These are phyloP conservation scores for Ogataea nitratoaversa DNA, from an alignment of 805 yeast genomes.

Conservation along the genomic window DNA sequence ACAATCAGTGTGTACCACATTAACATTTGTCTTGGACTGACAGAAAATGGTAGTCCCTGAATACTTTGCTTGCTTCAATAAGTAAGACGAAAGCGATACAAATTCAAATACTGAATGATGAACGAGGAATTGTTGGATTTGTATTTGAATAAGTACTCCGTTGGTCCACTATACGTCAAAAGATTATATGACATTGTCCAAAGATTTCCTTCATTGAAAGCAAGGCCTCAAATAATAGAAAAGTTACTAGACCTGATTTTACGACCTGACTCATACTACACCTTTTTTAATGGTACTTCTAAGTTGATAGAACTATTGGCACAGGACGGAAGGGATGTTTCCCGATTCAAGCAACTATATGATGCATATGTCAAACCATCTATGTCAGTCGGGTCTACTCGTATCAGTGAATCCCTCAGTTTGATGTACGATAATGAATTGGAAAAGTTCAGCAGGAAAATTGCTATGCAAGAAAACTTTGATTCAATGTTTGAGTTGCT, in stretches of 20 bases:
- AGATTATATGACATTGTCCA: slow-evolving; percentile 16
- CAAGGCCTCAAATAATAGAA: slow-evolving; percentile 3
- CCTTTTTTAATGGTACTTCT: slow-evolving; percentile 13
- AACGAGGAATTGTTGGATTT: slow-evolving; percentile 6
- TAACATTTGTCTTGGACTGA: too few relatives aligned
- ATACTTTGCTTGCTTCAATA: too few relatives aligned
- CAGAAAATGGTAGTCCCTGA: too few relatives aligned
- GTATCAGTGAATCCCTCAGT: slow-evolving; percentile 3
- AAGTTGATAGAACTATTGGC: slow-evolving; percentile 8
- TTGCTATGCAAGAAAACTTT: slow-evolving; percentile 8
- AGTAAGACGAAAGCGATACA: too few relatives aligned
- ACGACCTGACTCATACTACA: slow-evolving; percentile 10
- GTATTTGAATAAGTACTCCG: slow-evolving; percentile 9
- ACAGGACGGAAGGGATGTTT: slow-evolving; percentile 5
- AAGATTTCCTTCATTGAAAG: slow-evolving; percentile 8
- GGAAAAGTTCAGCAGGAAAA: slow-evolving; percentile 2
- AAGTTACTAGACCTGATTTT: slow-evolving; percentile 13
- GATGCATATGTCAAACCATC: slow-evolving; percentile 4
- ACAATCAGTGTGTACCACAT: too few relatives aligned
- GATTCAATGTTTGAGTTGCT: slow-evolving; percentile 8
- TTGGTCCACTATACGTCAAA: slow-evolving; percentile 18
- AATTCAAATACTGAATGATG: background rate
- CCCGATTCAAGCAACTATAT: slow-evolving; percentile 6
- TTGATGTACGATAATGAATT: slow-evolving; percentile 9
- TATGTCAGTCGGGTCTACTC: background rate